Base-by-base conservation (phyloP, 140 eudicot species). In the Bidens hawaiensis region DNA sequence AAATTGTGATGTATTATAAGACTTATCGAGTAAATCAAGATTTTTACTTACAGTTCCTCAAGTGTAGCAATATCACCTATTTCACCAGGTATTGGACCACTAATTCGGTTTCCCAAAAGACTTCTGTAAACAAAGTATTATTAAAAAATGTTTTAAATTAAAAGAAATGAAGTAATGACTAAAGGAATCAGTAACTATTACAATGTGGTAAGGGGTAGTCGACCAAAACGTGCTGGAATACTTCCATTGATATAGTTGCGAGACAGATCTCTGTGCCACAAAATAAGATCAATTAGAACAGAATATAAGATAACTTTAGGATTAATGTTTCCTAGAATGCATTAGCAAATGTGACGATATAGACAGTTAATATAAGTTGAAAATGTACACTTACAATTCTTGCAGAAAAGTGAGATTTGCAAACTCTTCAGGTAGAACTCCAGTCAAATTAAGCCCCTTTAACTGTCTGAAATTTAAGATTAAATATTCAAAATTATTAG, bases 391-490 rank as follows among this genome's bases (percentile, higher is more conserved):
- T 91, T 78, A 91, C 98, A 91, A 1, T 67, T 76, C 89, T 56
- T 42, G 76, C 27, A 91, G 91, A 58, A 70, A 47, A 57, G 75
- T 68, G 60, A 91, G 88, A 48, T 75, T 80, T 48, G 73, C 84
- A 72, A 91, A 80, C 68, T 82, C 96, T 73, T 38, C 81, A 18
- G 98, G 98, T 60, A 91, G 38, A 60, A 45, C 72, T 78, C 98
- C 98, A 0, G 88, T 76, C 72, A 91, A 65, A 70, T 84, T 91
- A 65, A 87, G 85, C 52, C 98, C 85, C 83, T 74, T 84, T 58
- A 91, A 46, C 76, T 45, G 73, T 55, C 98, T 91, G 85, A 51
- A n/a, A 64, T 51, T 34, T 7, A 41, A 56, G 28, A 57, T 46
- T n/a, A n/a, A n/a, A n/a, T n/a, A n/a, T n/a, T n/a, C n/a, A n/a